Evolutionary conservation across 2,329 filamentous ascomycete genomes (phyloP), one percentile per base, ranked within the genome.

Genomic region (Amphichorda felina): DNA sequence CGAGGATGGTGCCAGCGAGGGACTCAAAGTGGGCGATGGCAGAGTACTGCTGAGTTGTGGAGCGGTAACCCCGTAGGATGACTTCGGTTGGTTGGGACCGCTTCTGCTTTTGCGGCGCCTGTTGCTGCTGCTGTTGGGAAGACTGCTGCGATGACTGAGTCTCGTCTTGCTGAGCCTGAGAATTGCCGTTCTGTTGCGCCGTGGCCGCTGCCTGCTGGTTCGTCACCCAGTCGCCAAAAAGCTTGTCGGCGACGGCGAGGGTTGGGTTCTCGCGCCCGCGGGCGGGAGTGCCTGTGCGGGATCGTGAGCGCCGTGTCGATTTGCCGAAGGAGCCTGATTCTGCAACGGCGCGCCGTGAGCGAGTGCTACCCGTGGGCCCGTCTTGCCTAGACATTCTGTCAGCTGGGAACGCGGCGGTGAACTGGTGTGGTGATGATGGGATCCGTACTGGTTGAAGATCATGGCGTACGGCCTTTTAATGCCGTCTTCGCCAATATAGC

Each of bases 1-100:
- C 89, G 57, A 88, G 88, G 53, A 95, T 85, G 42, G 75, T 64
- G 18, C 88, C 88, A 6, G 84, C 89, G 29, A 94, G 77, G 40
- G 79, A 74, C 63, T 95, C 89, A 61, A 82, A 96, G 59, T 85
- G 84, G 45, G 82, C 78, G 47, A 96, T 79, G 24, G 87, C 87
- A 19, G 88, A 86, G 71, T 91, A 95, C 64, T 86, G 69, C 59
- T 79, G 63, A 56, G 75, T 56, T 2, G 65, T 54, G 13, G 69
- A 71, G 37, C 67, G 63, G 58, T 88, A 95, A 21, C 89, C 89
- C 45, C 88, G 83, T 13, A 96, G 67, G 37, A 94, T 76, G 42
- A 94, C 74, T 59, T 95, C 87, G 27, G 83, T 65, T 2, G 72
- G 72, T 30, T 40, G 40, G 21, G 29, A 33, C 14, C 33, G 28